A percentile compares a stretch with the other conserved stretches of the same genome.
Conservation (phyloP, 306 rosid species). For the Mimosa bimucronata region DNA sequence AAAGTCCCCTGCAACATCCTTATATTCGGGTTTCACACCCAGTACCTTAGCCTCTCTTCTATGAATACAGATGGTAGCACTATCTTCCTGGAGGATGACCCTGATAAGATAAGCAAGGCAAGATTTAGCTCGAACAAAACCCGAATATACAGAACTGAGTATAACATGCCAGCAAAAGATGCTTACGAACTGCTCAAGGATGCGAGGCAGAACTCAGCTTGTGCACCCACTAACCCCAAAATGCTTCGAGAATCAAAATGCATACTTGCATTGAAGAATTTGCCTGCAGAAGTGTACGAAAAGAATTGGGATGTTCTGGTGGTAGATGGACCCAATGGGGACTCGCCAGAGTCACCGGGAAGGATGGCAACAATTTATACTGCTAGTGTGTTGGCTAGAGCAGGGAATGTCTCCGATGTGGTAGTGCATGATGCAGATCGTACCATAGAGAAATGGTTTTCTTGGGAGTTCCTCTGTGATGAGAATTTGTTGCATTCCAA, state of each 20-base stretch:
- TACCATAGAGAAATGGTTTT: constrained; percentile 88
- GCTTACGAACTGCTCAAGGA: constrained; percentile 74
- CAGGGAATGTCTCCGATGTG: constrained; percentile 61
- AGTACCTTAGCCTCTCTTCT: constrained; percentile 66
- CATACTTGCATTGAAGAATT: constrained; percentile 66
- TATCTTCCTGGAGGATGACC: constrained; percentile 70
- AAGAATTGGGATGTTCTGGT: constrained; percentile 77
- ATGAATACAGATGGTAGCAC: constrained; percentile 77
- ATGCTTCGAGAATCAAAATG: constrained; percentile 68
- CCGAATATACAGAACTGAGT: constrained; percentile 56
- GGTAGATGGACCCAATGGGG: constrained; percentile 83
- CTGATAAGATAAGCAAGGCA: constrained; percentile 43
- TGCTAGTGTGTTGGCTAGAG: constrained; percentile 75
- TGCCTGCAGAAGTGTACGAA: constrained; percentile 72
- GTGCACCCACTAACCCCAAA: constrained; percentile 54
- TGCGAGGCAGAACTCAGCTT: constrained; percentile 62
- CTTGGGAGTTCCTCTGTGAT: constrained; percentile 90
- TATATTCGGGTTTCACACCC: constrained; percentile 73
- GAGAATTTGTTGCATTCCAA: constrained; percentile 79
- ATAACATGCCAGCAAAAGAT: constrained; percentile 60
- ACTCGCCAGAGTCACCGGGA: constrained; percentile 70
- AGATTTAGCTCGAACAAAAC: constrained; percentile 54
- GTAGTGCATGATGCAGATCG: constrained; percentile 80
- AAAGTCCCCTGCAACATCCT: constrained; percentile 90
- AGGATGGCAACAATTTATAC: constrained; percentile 83